phyloP scores from a whole-genome alignment of 2,329 filamentous ascomycete genomes.

The Epichloe uncinata region DNA sequence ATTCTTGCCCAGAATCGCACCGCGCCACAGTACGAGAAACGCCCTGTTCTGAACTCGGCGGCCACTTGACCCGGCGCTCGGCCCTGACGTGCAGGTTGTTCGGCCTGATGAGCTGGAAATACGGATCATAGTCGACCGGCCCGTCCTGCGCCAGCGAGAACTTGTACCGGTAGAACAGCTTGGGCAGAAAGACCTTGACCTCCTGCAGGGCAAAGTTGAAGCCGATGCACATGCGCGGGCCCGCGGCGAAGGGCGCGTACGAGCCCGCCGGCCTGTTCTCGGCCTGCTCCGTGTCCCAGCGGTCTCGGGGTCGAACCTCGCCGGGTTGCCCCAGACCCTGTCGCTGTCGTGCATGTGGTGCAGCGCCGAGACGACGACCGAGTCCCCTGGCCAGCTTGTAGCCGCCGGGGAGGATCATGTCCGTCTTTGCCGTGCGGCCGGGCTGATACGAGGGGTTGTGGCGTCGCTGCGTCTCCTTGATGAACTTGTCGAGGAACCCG shows the following conservation, averaged over 20 bases:
- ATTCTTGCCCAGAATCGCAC: too few species aligned
- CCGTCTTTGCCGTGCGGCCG: slow-evolving; percentile 38
- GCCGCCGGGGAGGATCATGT: slow-evolving; percentile 45
- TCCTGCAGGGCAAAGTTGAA: slow-evolving; percentile 52
- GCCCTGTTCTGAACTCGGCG: slow-evolving; percentile 12
- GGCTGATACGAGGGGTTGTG: too few species aligned
- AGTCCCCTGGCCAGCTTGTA: slow-evolving; percentile 39
- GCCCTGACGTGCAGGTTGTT: slow-evolving; percentile 22
- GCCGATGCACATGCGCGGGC: slow-evolving; percentile 45
- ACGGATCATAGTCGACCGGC: slow-evolving; percentile 43
- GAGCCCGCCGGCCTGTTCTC: slow-evolving; percentile 36
- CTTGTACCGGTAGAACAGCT: slow-evolving; percentile 45
- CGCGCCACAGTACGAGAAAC: too few species aligned
- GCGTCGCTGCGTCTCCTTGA: too few species aligned
- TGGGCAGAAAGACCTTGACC: slow-evolving; percentile 43
- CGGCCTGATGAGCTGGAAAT: slow-evolving; percentile 41
- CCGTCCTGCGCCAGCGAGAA: slow-evolving; percentile 37
- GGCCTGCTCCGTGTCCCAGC: slow-evolving; percentile 37
- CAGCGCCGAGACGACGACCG: slow-evolving; percentile 39
- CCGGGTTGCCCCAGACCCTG: slow-evolving; percentile 42
- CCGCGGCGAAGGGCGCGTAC: slow-evolving; percentile 46
- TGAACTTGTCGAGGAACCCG: too few species aligned
- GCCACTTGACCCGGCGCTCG: slow-evolving; percentile 35
- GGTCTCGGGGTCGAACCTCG: slow-evolving; percentile 43
- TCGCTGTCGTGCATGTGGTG: slow-evolving; percentile 40